Conservation (phyloP, 2,329 filamentous ascomycete species). For the Sclerotinia sclerotiorum region DNA sequence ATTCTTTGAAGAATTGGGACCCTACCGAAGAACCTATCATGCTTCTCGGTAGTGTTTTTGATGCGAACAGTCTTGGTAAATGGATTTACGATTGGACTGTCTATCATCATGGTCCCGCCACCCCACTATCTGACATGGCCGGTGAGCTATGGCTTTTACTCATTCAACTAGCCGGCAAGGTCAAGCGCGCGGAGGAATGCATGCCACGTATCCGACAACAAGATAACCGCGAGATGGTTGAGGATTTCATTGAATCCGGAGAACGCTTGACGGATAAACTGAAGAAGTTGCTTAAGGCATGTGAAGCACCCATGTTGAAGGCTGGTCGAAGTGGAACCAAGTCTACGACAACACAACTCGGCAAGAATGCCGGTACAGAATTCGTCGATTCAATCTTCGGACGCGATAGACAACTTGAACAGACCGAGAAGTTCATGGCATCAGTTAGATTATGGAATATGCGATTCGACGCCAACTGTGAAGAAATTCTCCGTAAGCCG, state of each 20-base stretch:
- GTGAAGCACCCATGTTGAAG: conserved; percentile 94
- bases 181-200: conserved; percentile 84
- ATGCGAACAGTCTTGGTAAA: conserved; percentile 95
- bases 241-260: conserved; percentile 87
- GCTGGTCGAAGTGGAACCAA: conserved; percentile 72
- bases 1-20: conserved; percentile 98
- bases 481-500: conserved; percentile 73
- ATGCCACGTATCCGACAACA: conserved; percentile 68
- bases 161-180: conserved; percentile 89
- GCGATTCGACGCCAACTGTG: conserved; percentile 94
- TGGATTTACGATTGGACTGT: conserved; percentile 99
- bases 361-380: conserved; percentile 88
- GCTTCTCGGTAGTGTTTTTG: conserved; percentile 91
- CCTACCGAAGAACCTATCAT: conserved; percentile 91
- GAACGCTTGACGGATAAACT: conserved; percentile 85
- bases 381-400: conserved; percentile 97
- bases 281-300: conserved; percentile 81
- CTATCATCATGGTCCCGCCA: conserved; percentile 77
- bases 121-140: conserved; percentile 84
- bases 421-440: conserved; percentile 91
- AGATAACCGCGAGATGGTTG: conserved; percentile 76
- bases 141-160: conserved; percentile 94
- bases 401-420: conserved; percentile 82
- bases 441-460: conserved; percentile 67
- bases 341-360: conserved; percentile 66